A percentile compares a stretch with the other conserved stretches of the same genome.
phyloP scores from a whole-genome alignment of 2,329 filamentous ascomycete species.

The Aspergillus tanneri region DNA sequence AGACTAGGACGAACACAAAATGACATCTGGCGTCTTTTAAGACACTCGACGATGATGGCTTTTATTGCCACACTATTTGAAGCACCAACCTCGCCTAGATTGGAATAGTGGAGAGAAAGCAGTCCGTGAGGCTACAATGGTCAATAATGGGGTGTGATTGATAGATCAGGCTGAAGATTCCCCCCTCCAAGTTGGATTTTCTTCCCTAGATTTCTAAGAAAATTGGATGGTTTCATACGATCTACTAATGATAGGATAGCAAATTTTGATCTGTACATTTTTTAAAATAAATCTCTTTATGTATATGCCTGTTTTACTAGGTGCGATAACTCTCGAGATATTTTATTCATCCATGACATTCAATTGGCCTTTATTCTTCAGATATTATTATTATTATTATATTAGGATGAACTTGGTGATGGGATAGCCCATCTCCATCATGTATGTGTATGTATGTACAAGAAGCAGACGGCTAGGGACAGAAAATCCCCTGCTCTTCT shows the following conservation, averaged over 20 bases:
- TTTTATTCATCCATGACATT: no score
- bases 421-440: neutral
- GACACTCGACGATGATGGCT: no score
- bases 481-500: neutral
- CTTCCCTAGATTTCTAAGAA: neutral
- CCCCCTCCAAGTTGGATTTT: no score
- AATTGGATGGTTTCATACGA: neutral
- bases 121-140: neutral
- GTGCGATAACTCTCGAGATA: no score
- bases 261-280: no score
- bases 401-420: neutral
- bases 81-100: neutral
- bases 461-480: constrained; percentile 18
- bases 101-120: neutral
- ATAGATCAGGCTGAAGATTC: neutral
- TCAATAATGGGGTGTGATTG: neutral
- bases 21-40: no score
- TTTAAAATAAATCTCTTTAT: no score
- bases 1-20: no score
- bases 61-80: neutral
- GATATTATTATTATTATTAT: neutral
- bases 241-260: neutral
- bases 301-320: no score
- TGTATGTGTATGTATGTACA: constrained; percentile 2
- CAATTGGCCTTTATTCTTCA: neutral